Evolutionary conservation across 805 yeast species (phyloP).

Genomic region (Metschnikowia cubensis): DNA sequence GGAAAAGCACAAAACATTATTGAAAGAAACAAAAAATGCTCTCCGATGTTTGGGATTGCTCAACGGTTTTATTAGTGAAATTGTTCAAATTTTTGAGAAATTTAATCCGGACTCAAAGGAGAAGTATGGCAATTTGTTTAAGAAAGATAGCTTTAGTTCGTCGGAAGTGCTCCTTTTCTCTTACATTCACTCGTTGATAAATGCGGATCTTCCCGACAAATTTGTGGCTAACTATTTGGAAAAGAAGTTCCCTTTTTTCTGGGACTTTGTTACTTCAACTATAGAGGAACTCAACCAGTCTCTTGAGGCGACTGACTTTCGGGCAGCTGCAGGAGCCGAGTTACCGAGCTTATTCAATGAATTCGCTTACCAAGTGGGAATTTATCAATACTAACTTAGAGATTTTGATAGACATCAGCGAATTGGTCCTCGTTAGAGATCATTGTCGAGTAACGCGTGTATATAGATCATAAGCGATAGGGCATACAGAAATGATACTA

Average conservation of each 20-base stretch:
- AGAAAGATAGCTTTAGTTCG: constrained; percentile 17
- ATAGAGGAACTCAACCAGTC: constrained; percentile 14
- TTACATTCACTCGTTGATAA: constrained; percentile 31
- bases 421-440: too few relatives aligned
- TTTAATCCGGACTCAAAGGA: constrained; percentile 13
- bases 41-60: constrained; percentile 29
- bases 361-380: constrained; percentile 16
- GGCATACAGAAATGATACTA: neutral
- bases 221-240: constrained; percentile 36
- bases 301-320: constrained; percentile 12
- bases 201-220: constrained; percentile 35
- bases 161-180: constrained; percentile 40
- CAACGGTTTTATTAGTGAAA: constrained; percentile 19
- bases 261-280: constrained; percentile 13
- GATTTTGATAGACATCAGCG: neutral
- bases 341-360: constrained; percentile 37
- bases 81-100: constrained; percentile 17
- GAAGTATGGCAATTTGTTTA: constrained; percentile 17
- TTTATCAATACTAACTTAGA: neutral
- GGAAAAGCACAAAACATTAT: constrained; percentile 26
- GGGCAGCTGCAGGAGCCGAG: constrained; percentile 26
- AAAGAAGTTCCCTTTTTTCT: constrained; percentile 28
- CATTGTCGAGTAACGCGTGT: neutral
- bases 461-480: neutral
- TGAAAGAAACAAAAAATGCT: constrained; percentile 33